Percentiles rank a stretch among this genome's conserved stretches.
Evolutionary conservation across 495 filamentous ascomycete genomes (phyloP).

Genomic region (Pyronema omphalodes): DNA sequence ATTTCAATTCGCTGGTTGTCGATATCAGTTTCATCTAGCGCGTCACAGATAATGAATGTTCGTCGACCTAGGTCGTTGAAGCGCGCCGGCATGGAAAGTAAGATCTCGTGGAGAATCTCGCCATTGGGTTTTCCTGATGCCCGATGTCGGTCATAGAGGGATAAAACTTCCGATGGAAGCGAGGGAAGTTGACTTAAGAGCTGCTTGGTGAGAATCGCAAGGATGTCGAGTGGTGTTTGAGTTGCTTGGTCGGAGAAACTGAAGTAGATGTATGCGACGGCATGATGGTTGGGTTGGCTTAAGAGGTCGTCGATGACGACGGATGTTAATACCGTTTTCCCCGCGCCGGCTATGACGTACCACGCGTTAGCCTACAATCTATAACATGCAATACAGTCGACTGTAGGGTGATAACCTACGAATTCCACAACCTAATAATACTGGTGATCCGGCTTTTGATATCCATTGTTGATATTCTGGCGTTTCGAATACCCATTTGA

Average conservation of each 20-base stretch:
- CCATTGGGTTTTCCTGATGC: neutral
- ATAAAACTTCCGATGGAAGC: neutral
- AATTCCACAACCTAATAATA: slow-evolving; percentile 6
- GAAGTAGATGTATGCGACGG: slow-evolving; percentile 6
- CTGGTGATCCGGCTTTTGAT: neutral
- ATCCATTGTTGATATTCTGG: neutral
- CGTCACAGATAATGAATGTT: slow-evolving; percentile 6
- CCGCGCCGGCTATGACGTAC: slow-evolving; percentile 4
- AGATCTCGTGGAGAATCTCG: neutral
- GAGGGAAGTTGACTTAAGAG: slow-evolving; percentile 3
- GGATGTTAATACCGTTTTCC: slow-evolving; percentile 15
- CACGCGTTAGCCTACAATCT: too few relatives aligned
- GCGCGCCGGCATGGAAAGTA: neutral
- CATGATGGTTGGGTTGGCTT: neutral
- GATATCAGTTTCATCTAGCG: slow-evolving; percentile 4
- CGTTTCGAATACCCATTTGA: slow-evolving; percentile 5
- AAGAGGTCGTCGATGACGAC: slow-evolving; percentile 6
- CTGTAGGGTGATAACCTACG: neutral
- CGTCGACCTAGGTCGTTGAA: neutral
- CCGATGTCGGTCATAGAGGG: neutral
- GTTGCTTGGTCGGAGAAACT: slow-evolving; percentile 1
- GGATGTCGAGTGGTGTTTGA: slow-evolving; percentile 1
- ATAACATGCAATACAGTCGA: too few relatives aligned
- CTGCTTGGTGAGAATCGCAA: slow-evolving; percentile 5
- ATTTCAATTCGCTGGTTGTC: slow-evolving; percentile 3